Evolutionary conservation across 345 rosid species (phyloP).

Genomic region (Camelina laxa): DNA sequence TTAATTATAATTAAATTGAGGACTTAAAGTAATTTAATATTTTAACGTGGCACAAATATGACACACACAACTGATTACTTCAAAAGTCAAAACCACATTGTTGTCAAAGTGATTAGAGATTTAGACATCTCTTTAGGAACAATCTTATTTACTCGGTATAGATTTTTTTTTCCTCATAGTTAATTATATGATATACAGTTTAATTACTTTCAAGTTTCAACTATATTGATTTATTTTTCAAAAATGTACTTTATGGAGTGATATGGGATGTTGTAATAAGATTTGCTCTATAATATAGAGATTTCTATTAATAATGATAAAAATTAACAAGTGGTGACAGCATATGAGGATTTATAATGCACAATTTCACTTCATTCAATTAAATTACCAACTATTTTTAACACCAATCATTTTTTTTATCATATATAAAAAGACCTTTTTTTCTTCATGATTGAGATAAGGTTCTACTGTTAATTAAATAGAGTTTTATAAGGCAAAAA

Average conservation of each 20-base stretch:
- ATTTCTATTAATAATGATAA: no score
- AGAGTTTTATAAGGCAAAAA: background rate
- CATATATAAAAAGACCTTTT: background rate
- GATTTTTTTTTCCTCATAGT: background rate
- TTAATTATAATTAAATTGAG: background rate
- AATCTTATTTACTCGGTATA: background rate
- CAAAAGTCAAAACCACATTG: background rate
- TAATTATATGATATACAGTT: background rate
- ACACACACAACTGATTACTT: background rate
- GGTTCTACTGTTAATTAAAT: background rate
- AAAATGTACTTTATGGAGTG: background rate
- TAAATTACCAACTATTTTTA: background rate
- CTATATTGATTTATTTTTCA: background rate
- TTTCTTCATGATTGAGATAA: background rate
- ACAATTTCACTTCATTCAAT: background rate
- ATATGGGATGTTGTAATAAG: background rate
- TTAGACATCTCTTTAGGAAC: background rate
- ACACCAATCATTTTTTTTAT: no score
- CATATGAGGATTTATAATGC: no score
- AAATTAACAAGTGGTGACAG: no score
- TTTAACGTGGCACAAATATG: background rate
- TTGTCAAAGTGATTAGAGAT: background rate
- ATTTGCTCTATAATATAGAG: no score
- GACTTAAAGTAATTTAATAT: background rate
- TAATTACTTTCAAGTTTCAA: background rate